Evolutionary conservation across 768 basidiomycete species (phyloP).

Genomic region (Megacollybia marginata): DNA sequence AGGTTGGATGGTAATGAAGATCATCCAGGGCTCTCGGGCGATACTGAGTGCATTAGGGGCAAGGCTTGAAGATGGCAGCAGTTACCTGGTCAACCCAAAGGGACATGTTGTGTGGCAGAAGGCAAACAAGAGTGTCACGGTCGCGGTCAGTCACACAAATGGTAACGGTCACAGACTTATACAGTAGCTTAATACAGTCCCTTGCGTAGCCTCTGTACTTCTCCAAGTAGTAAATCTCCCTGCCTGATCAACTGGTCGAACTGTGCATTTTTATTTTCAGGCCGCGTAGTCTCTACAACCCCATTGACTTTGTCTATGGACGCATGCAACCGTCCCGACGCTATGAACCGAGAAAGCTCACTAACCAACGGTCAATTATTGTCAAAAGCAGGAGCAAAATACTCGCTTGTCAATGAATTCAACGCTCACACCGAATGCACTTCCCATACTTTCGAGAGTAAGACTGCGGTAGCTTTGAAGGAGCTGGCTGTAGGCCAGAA

Average conservation of each 20-base stretch:
- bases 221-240: slow-evolving; percentile 83
- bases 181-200: slow-evolving; percentile 52
- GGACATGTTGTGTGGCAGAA: slow-evolving; percentile 34
- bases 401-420: slow-evolving; percentile 83
- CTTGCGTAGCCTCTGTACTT: slow-evolving; percentile 84
- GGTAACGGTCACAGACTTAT: background rate
- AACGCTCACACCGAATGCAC: slow-evolving; percentile 84
- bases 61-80: background rate
- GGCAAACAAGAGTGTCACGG: too few species aligned
- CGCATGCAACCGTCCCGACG: slow-evolving; percentile 75
- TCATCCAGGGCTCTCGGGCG: slow-evolving; percentile 80
- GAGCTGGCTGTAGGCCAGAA: slow-evolving; percentile 85
- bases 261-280: slow-evolving; percentile 63
- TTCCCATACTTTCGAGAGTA: slow-evolving; percentile 78
- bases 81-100: slow-evolving; percentile 62
- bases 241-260: slow-evolving; percentile 92
- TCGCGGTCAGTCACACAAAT: background rate
- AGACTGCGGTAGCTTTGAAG: slow-evolving; percentile 88
- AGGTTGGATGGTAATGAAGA: slow-evolving; percentile 79
- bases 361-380: slow-evolving; percentile 27
- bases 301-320: slow-evolving; percentile 94
- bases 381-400: background rate
- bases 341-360: slow-evolving; percentile 89
- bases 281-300: slow-evolving; percentile 85
- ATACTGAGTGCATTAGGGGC: slow-evolving; percentile 41